Base-by-base conservation (phyloP, 495 filamentous ascomycete species). In the Neohortaea acidophila region DNA sequence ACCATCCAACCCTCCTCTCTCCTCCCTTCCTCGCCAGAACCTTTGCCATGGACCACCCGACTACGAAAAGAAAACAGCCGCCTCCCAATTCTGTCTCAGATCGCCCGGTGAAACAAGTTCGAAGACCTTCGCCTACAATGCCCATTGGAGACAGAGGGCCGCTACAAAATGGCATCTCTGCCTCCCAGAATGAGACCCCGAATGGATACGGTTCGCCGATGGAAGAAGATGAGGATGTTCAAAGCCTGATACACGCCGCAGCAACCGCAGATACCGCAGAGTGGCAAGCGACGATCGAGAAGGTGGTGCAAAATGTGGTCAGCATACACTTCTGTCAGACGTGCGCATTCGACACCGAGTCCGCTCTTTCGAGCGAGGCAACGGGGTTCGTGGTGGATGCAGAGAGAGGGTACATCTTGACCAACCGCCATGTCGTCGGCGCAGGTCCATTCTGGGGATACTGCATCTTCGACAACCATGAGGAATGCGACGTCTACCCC, bases 291-390 rank as follows among this genome's bases (percentile, higher is more conserved):
- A 94, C 86, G 2, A 93, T 99, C 46, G 84, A 96, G 63, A 73
- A 69, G 28, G 91, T 94, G 2, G 86, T 99, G 17, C 70, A 73
- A 45, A 91, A 80, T 37, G 89, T 94, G 1, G 91, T 99, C 21
- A 92, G 84, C 10, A 96, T 99, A 56, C 82, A 92, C 44, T 99
- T 99, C 65, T 96, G 87, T 56, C 87, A 94, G 64, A 96, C 91
- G 0, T 93, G 84, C 60, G 84, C 89, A 3, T 99, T 99, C 55
- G 89, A 99, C 55, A 96, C 89, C 12, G 91, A 96, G 48, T 62
- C 84, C 12, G 92, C 91, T 2, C 72, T 89, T 53, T 81, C 84
- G 12, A 91, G 81, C 52, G 91, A 99, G 59, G 89, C 89, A 24
- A 96, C 89, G 1, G 89, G 89, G 2, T 99, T 96, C 57, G 86